Percentiles rank a stretch among this genome's conserved stretches.
Conservation (phyloP, 2,329 filamentous ascomycete genomes). For the Domatiomyces globalis region DNA sequence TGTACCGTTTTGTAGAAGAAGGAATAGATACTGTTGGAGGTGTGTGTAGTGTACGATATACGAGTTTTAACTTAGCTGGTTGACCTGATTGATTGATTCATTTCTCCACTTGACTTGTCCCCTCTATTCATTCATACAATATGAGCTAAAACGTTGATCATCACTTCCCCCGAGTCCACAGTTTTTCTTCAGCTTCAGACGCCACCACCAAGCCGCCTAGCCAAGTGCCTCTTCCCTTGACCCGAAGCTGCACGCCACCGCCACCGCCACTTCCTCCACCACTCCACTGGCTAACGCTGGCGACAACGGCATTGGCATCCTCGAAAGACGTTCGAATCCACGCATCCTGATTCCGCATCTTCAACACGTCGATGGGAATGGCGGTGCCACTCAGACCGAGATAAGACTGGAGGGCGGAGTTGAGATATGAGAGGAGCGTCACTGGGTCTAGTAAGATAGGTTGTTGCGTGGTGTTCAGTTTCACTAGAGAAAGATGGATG, state of each 20-base stretch:
- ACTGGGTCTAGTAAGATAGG: constrained; percentile 26
- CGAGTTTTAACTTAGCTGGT: no score
- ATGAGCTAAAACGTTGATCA: no score
- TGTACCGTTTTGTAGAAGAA: no score
- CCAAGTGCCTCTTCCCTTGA: constrained; percentile 15
- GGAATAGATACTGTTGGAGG: no score
- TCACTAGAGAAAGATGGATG: constrained; percentile 18
- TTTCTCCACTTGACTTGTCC: no score
- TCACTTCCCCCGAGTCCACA: constrained; percentile 12
- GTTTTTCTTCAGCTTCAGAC: constrained; percentile 2
- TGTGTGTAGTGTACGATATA: no score
- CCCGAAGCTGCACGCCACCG: constrained; percentile 5
- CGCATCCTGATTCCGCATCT: constrained; percentile 21
- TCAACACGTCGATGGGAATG: constrained; percentile 35
- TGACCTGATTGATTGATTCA: neutral
- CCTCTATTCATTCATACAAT: no score
- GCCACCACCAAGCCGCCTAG: constrained; percentile 11
- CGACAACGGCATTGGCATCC: constrained; percentile 30
- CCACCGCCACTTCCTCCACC: constrained; percentile 13
- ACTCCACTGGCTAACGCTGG: constrained; percentile 33
- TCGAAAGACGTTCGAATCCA: constrained; percentile 34
- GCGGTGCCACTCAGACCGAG: constrained; percentile 33
- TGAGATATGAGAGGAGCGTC: constrained; percentile 33
- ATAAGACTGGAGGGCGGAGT: constrained; percentile 33
- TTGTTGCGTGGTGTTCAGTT: constrained; percentile 6